These are phyloP conservation scores for Populus hybrid DNA, from an alignment of 441 rosid species.

Conservation along the genomic window DNA sequence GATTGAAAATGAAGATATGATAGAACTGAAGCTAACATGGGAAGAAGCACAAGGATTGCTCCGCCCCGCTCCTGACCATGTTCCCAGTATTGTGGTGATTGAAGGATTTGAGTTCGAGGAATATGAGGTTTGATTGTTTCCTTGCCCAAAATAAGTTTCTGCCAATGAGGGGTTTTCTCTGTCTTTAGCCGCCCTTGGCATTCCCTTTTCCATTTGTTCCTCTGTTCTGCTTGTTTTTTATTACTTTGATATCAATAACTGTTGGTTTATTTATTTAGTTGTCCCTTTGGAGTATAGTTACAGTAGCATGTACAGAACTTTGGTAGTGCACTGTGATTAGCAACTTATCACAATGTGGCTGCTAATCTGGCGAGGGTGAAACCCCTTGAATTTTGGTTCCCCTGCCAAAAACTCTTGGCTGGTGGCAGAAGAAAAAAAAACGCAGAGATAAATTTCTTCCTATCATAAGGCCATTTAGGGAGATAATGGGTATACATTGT, in stretches of 20 bases:
- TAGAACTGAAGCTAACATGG: slow-evolving; percentile 82
- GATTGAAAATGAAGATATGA: slow-evolving; percentile 73
- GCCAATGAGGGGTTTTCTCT: slow-evolving; percentile 1
- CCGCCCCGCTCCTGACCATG: slow-evolving; percentile 72
- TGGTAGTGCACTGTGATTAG: not conserved
- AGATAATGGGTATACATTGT: not conserved
- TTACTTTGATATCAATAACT: not conserved
- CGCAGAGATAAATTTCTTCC: not conserved
- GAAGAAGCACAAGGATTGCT: slow-evolving; percentile 94
- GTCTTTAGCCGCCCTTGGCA: not conserved
- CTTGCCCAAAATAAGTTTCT: not conserved
- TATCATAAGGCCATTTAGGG: not conserved
- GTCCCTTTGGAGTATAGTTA: not conserved
- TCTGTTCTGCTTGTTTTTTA: slow-evolving; percentile 3
- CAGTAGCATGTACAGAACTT: not conserved
- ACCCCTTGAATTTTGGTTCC: not conserved
- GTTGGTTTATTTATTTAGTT: not conserved
- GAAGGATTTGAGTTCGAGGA: slow-evolving; percentile 96
- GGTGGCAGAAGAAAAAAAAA: not conserved
- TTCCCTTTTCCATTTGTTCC: not conserved
- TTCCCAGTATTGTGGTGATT: slow-evolving; percentile 64
- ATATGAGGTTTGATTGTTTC: slow-evolving; percentile 59
- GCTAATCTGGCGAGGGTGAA: not conserved
- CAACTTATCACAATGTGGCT: not conserved
- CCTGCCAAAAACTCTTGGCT: not conserved